These are phyloP conservation scores for Candida bentonensis DNA, from an alignment of 805 yeast genomes.

Conservation along the genomic window DNA sequence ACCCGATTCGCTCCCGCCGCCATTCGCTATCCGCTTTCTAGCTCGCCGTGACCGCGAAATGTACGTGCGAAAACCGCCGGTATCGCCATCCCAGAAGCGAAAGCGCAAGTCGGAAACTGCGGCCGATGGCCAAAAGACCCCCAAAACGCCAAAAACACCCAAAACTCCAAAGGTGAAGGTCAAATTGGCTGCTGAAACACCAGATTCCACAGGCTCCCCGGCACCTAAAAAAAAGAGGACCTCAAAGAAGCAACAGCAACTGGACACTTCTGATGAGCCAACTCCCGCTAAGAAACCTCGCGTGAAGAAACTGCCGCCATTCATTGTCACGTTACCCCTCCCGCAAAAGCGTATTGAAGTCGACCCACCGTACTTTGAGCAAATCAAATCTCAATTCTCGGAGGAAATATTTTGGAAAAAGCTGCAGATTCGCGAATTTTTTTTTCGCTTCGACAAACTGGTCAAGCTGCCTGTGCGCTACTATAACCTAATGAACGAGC, in stretches of 20 bases:
- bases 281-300: slow-evolving; percentile 1
- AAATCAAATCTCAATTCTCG: slow-evolving; percentile 13
- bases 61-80: not conserved
- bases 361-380: slow-evolving; percentile 17
- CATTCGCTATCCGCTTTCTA: not conserved
- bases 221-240: not conserved
- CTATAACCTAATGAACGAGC: slow-evolving; percentile 21
- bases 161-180: not conserved
- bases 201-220: not conserved
- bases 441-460: slow-evolving; percentile 24
- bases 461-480: slow-evolving; percentile 22
- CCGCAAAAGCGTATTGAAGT: slow-evolving; percentile 1
- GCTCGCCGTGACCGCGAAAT: not conserved
- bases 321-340: not conserved
- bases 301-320: slow-evolving; percentile 6
- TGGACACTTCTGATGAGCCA: no score
- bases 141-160: slow-evolving; percentile 3
- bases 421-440: slow-evolving; percentile 23
- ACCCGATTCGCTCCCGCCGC: not conserved
- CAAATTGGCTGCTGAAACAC: slow-evolving; percentile 2
- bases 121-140: slow-evolving; percentile 3
- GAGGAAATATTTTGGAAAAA: slow-evolving; percentile 20
- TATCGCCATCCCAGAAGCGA: not conserved
- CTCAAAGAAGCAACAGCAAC: no score
- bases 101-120: not conserved